Evolutionary conservation across 805 yeast genomes (phyloP).

Genomic region (Allodekkera sacchari): DNA sequence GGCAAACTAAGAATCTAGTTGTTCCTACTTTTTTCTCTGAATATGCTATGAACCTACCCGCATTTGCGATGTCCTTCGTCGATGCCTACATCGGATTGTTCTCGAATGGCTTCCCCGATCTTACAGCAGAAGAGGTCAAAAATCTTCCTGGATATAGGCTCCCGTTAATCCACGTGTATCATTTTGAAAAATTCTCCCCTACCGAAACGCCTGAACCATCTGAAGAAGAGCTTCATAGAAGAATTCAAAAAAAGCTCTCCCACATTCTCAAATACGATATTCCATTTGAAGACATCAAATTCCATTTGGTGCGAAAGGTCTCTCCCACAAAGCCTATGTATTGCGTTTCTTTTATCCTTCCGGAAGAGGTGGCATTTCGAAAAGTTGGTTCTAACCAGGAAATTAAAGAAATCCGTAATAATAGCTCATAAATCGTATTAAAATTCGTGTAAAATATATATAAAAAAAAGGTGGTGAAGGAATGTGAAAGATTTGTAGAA

Average conservation of each 20-base stretch:
- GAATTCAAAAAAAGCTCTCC: conserved; percentile 51
- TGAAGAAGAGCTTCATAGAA: conserved; percentile 53
- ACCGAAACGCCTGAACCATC: conserved; percentile 60
- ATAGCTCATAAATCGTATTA: not conserved
- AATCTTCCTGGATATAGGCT: conserved; percentile 40
- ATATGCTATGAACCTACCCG: conserved; percentile 95
- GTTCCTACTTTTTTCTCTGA: conserved; percentile 56
- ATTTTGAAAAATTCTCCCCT: conserved; percentile 83
- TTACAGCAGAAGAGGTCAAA: conserved; percentile 27
- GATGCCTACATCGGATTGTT: conserved; percentile 73
- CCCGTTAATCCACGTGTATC: conserved; percentile 81
- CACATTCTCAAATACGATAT: conserved; percentile 39
- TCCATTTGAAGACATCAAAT: conserved; percentile 39
- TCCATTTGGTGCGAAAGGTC: conserved; percentile 87
- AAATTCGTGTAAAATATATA: not conserved
- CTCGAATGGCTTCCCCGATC: conserved; percentile 27
- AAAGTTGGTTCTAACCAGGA: too few species aligned
- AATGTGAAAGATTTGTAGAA: too few species aligned
- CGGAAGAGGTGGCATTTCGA: conserved; percentile 59
- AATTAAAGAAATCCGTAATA: not conserved
- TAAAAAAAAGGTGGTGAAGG: not conserved
- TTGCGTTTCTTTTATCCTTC: conserved; percentile 73
- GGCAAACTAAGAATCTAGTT: conserved; percentile 17
- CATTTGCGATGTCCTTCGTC: conserved; percentile 76
- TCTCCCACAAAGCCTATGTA: conserved; percentile 97